Percentiles rank a stretch among this genome's conserved stretches.
phyloP scores from a whole-genome alignment of 2,329 filamentous ascomycete species.

The Helminthosporium solani region DNA sequence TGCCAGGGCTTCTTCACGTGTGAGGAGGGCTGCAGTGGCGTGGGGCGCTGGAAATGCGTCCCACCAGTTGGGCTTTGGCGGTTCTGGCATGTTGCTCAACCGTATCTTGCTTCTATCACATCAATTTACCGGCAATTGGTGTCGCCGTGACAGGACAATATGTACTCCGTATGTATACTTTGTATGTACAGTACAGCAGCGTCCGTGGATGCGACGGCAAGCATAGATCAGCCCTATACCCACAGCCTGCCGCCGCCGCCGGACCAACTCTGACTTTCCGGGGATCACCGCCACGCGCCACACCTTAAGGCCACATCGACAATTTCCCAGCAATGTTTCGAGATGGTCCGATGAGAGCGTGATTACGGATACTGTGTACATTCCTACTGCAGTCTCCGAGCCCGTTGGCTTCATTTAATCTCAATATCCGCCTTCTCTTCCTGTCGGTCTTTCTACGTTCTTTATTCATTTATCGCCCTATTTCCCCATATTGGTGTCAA shows the following conservation, averaged over 20 bases:
- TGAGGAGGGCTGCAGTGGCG: constrained; percentile 41
- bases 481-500: constrained; percentile 21
- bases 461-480: constrained; percentile 27
- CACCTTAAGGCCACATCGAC: constrained; percentile 25
- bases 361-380: too few species aligned
- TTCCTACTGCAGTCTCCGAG: constrained; percentile 10
- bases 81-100: constrained; percentile 4
- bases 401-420: constrained; percentile 17
- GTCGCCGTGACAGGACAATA: not conserved
- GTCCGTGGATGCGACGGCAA: too few species aligned
- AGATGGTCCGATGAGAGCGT: constrained; percentile 35
- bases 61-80: constrained; percentile 33
- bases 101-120: not conserved
- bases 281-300: constrained; percentile 10
- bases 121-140: not conserved
- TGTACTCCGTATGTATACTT: too few species aligned
- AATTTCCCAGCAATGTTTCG: constrained; percentile 22
- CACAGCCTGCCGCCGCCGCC: too few species aligned
- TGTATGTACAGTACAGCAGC: too few species aligned
- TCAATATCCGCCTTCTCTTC: constrained; percentile 17
- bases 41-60: constrained; percentile 46
- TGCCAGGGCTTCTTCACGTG: constrained; percentile 40
- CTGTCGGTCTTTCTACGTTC: constrained; percentile 15
- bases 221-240: constrained; percentile 21
- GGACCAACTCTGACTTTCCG: too few species aligned